phyloP scores from a whole-genome alignment of 768 basidiomycete genomes.

The Lactarius indigo region DNA sequence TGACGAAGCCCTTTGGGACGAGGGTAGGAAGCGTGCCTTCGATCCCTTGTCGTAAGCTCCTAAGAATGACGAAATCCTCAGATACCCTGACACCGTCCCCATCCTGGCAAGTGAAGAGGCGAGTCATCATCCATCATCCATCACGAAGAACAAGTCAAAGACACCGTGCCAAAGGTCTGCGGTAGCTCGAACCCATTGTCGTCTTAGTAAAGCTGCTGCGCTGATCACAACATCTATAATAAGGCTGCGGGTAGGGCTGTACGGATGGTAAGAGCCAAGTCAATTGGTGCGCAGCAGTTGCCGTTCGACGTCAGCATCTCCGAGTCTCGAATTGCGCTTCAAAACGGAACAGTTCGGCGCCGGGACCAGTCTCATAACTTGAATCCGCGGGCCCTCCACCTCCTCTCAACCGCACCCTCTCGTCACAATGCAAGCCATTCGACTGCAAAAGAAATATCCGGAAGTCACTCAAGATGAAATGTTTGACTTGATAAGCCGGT shows the following conservation, averaged over 20 bases:
- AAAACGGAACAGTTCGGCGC: not conserved
- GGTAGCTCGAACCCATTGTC: not conserved
- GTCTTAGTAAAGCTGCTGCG: not conserved
- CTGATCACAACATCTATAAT: not conserved
- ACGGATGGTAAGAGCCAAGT: not conserved
- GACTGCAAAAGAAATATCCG: constrained; percentile 88
- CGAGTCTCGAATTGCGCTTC: not conserved
- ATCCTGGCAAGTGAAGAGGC: not conserved
- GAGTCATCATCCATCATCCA: not conserved
- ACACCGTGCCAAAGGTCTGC: no score
- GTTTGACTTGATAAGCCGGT: constrained; percentile 88
- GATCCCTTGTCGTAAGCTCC: not conserved
- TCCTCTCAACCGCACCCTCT: not conserved
- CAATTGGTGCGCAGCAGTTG: constrained; percentile 1
- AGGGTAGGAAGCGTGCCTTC: not conserved
- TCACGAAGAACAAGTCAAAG: not conserved
- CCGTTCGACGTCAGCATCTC: not conserved
- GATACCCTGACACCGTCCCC: no score
- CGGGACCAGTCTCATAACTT: constrained; percentile 3
- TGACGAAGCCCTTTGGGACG: not conserved
- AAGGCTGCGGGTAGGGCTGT: not conserved
- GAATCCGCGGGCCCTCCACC: not conserved
- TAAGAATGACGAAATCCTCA: not conserved
- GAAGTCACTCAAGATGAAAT: constrained; percentile 91
- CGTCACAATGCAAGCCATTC: constrained; percentile 69